Evolutionary conservation across 2,329 filamentous ascomycete species (phyloP).

Genomic region (Colletotrichum liriopes): DNA sequence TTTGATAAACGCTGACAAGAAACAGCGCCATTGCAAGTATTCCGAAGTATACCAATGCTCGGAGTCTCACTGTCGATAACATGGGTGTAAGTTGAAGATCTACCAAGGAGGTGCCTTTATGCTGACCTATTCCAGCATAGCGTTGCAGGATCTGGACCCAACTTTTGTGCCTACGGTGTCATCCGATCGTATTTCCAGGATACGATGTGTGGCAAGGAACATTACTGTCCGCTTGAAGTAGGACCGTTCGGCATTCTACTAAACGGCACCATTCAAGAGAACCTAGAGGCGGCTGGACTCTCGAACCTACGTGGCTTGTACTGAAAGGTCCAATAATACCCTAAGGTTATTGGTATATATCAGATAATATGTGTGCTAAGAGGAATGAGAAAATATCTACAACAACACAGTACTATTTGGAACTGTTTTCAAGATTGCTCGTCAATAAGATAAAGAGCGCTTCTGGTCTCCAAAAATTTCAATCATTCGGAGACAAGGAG

Average conservation of each 20-base stretch:
- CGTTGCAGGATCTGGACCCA: background rate
- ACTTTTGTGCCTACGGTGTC: background rate
- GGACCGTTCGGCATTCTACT: constrained; percentile 7
- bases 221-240: constrained; percentile 10
- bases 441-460: background rate
- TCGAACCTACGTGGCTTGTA: background rate
- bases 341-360: background rate
- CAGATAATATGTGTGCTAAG: too few species aligned
- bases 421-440: background rate
- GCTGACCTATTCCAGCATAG: background rate
- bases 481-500: too few species aligned
- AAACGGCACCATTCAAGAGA: constrained; percentile 13
- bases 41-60: constrained; percentile 1
- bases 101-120: background rate
- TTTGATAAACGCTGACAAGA: background rate
- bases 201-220: constrained; percentile 3
- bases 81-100: constrained; percentile 5
- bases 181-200: constrained; percentile 18
- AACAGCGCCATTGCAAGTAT: background rate
- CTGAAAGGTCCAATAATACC: background rate
- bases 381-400: background rate
- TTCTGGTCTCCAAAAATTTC: background rate
- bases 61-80: constrained; percentile 3
- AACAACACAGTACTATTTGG: background rate
- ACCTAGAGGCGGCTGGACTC: background rate